These are phyloP conservation scores for Ophiocordyceps sinensis DNA, from an alignment of 2,329 filamentous ascomycete species.

Conservation along the genomic window DNA sequence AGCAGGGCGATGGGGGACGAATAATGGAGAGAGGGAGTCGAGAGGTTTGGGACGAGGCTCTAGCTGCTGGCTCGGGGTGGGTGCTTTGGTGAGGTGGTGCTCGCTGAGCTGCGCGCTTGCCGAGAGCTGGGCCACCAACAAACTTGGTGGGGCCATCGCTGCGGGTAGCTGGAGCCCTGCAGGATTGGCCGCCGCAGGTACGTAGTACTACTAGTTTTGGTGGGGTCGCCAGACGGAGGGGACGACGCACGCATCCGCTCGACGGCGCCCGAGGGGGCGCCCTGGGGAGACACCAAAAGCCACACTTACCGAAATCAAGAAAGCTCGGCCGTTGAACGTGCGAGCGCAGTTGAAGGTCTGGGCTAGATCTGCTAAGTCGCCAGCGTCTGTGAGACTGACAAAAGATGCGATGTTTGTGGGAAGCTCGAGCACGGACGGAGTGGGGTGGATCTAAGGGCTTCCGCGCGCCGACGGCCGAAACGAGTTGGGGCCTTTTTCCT, in stretches of 20 bases:
- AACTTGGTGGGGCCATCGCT: conserved; percentile 8
- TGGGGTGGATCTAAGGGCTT: conserved; percentile 1
- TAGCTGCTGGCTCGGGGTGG: neutral
- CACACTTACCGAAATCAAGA: too few species aligned
- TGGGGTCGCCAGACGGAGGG: too few species aligned
- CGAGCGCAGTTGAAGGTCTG: too few species aligned
- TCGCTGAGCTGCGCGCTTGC: conserved; percentile 4
- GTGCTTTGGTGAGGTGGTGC: neutral
- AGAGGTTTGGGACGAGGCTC: conserved; percentile 13
- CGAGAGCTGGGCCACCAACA: conserved; percentile 6
- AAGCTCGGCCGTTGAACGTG: too few species aligned
- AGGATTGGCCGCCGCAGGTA: conserved; percentile 2
- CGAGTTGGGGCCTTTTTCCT: conserved; percentile 8
- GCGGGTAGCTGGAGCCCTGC: conserved; percentile 2
- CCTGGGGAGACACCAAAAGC: too few species aligned
- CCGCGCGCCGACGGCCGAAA: conserved; percentile 2
- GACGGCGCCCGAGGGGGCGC: too few species aligned
- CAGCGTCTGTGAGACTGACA: neutral
- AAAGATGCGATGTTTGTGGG: neutral
- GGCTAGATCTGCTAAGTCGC: neutral
- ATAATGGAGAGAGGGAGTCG: conserved; percentile 4
- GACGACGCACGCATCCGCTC: too few species aligned
- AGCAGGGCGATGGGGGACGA: conserved; percentile 1
- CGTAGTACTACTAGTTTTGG: too few species aligned
- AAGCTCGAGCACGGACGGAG: neutral